These are phyloP conservation scores for Aegilops umbellulata DNA, from an alignment of 176 grass and related monocot species.

Conservation along the genomic window DNA sequence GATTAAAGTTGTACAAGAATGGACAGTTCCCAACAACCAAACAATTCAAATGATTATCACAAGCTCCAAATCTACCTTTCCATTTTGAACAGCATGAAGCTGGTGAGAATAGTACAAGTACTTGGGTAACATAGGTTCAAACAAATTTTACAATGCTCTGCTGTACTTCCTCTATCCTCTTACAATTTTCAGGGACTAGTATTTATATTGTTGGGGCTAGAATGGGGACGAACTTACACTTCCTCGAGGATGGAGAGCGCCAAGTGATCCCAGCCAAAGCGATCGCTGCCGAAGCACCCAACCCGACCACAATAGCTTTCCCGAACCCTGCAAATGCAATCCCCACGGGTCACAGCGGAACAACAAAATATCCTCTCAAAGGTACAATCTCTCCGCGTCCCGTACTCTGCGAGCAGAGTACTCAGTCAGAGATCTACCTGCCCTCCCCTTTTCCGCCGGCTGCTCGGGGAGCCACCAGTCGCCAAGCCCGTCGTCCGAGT, in stretches of 20 bases:
- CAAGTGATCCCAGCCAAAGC: constrained; percentile 58
- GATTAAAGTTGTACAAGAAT: background rate
- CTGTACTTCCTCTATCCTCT: background rate
- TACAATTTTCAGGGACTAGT: background rate
- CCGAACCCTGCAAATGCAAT: constrained; percentile 45
- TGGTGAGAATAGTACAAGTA: background rate
- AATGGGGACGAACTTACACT: constrained; percentile 31
- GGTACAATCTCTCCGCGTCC: background rate
- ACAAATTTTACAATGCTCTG: background rate
- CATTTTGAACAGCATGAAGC: background rate
- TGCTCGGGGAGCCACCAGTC: constrained; percentile 40
- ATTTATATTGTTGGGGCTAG: background rate
- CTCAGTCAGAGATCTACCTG: constrained; percentile 5
- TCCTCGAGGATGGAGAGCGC: constrained; percentile 45
- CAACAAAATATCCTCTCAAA: constrained; percentile 15
- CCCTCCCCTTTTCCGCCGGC: background rate
- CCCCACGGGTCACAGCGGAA: background rate
- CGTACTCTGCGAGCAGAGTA: background rate
- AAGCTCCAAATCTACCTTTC: background rate
- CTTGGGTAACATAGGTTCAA: background rate
- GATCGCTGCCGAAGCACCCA: constrained; percentile 59
- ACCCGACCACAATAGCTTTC: constrained; percentile 39
- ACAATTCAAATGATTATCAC: background rate
- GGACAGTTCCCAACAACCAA: background rate
- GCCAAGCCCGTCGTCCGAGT: constrained; percentile 27